Percentiles rank a stretch among this genome's conserved stretches.
Evolutionary conservation across 148 eudicot genomes (phyloP).

Genomic region (Arbutus unedo): DNA sequence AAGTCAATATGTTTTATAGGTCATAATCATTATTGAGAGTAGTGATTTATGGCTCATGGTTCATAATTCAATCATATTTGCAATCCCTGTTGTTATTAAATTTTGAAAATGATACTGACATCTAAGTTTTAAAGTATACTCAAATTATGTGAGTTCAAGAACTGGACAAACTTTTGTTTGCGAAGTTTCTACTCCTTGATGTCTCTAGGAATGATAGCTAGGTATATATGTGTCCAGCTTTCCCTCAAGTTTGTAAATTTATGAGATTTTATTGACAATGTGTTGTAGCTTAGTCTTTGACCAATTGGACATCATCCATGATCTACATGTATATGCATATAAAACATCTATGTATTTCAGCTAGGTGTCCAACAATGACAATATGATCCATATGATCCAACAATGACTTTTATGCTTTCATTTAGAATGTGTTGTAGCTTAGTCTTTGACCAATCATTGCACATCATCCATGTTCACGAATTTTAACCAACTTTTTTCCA

Average conservation of each 20-base stretch:
- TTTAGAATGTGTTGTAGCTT: not conserved
- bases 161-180: not conserved
- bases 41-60: no score
- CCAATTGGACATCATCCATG: no score
- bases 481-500: not conserved
- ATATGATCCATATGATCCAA: no score
- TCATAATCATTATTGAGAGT: no score
- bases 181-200: not conserved
- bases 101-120: not conserved
- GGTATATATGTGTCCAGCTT: not conserved
- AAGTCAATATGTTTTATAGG: not conserved
- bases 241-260: not conserved
- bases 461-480: not conserved
- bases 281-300: no score
- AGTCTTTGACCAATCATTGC: not conserved
- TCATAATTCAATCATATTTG: not conserved
- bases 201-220: not conserved
- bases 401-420: no score
- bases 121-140: not conserved
- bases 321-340: no score
- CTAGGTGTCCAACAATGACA: no score
- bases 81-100: not conserved
- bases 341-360: no score
- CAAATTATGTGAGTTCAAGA: not conserved
- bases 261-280: not conserved